Base-by-base conservation (phyloP, 2,329 filamentous ascomycete genomes). In the Sordariomycetes sp. region DNA sequence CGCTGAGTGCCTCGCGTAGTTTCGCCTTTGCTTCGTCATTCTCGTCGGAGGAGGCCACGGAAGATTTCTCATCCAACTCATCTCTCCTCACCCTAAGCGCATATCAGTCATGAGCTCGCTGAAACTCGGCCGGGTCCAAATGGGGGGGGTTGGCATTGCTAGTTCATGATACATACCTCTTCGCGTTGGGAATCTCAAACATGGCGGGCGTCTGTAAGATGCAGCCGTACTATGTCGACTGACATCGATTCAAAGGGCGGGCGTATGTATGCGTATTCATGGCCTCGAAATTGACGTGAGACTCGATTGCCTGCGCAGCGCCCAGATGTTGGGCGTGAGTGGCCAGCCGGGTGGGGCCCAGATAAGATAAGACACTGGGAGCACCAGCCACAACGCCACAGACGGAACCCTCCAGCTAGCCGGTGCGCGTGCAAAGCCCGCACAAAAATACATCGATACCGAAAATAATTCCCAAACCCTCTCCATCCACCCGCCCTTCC, bases 161-260 rank as follows among this genome's bases (percentile, higher is more conserved):
- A 20, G 18, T n/a, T 18, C 6, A 12, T 18, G 43, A 48, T 28
- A 22, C 71, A 60, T 68, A 80, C 79, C 77, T 73, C 66, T 81
- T 81, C 54, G 78, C 76, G 59, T 79, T 72, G 37, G 79, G 77
- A 10, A 80, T 58, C 48, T 78, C 76, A 62, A 80, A 80, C 78
- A 81, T 81, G 60, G 37, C 64, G 46, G 43, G 20, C 6, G 3
- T 32, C 28, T 51, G 48, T 34, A 32, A 20, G 55, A 22, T 60
- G 12, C 53, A 3, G 18, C 28, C 53, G 28, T 24, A 20, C 11
- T 22, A 24, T 24, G 11, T 50, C 8, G 6, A 11, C 12, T 8
- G 46, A 11, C 20, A 24, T 22, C 20, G 46, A 22, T 24, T n/a
- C 40, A 46, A n/a, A 43, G 20, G 35, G n/a, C 10, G 46, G 11